phyloP scores from a whole-genome alignment of 192 early-diverging fungal genomes.

The Coemansia asiatica region DNA sequence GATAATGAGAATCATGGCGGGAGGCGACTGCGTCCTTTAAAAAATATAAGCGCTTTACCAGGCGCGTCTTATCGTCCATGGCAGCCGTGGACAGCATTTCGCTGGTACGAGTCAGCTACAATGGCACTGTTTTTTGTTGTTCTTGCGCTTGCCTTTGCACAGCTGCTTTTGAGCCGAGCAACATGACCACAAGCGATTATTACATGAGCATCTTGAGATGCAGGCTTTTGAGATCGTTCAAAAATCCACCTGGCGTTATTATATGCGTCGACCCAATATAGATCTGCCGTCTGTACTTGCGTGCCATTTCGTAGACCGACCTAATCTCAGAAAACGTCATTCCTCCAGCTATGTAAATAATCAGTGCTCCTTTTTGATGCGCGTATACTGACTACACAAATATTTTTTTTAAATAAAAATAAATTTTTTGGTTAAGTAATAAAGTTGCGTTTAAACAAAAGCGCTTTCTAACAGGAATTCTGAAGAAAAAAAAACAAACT shows the following conservation, averaged over 20 bases:
- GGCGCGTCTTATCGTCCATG: constrained; percentile 38
- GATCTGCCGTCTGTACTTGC: constrained; percentile 38
- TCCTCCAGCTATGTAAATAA: constrained; percentile 55
- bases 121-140: constrained; percentile 16
- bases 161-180: constrained; percentile 15
- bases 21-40: constrained; percentile 1
- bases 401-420: not conserved
- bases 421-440: not conserved
- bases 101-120: constrained; percentile 21
- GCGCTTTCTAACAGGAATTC: too few species aligned
- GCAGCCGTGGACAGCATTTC: constrained; percentile 32
- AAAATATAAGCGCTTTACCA: constrained; percentile 4
- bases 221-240: constrained; percentile 49
- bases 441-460: too few species aligned
- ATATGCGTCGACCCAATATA: constrained; percentile 57
- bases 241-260: constrained; percentile 51
- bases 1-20: not conserved
- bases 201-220: constrained; percentile 32
- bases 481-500: not conserved
- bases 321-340: constrained; percentile 55
- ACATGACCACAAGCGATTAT: not conserved
- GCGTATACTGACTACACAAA: constrained; percentile 5
- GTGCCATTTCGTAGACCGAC: constrained; percentile 49
- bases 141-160: constrained; percentile 16
- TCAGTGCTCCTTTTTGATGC: constrained; percentile 22